Evolutionary conservation across 176 grass and related monocot genomes (phyloP).

Genomic region (Themeda triandra): DNA sequence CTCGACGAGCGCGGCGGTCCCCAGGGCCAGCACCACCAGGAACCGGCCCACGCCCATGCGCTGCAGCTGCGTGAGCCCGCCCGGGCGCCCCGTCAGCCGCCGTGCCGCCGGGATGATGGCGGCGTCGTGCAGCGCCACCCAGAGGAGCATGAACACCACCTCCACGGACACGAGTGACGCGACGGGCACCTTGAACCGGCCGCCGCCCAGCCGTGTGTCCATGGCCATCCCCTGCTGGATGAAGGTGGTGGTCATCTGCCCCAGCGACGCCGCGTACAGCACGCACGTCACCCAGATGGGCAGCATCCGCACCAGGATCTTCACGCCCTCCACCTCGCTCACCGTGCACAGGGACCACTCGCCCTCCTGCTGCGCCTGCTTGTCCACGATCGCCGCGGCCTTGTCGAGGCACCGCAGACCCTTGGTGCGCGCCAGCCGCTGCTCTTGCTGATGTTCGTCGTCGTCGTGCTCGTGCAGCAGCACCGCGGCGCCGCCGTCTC

Average conservation of each 20-base stretch:
- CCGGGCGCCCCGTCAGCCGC: conserved; percentile 5
- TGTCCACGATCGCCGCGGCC: conserved; percentile 31
- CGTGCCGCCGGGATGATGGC: conserved; percentile 38
- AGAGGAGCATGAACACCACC: conserved; percentile 58
- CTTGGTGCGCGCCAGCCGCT: conserved; percentile 49
- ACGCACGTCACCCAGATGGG: conserved; percentile 70
- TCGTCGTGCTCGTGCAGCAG: conserved; percentile 25
- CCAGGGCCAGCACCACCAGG: conserved; percentile 50
- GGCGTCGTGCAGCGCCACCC: conserved; percentile 57
- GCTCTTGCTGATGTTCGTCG: neutral
- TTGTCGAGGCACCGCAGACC: conserved; percentile 58
- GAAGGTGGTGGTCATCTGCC: conserved; percentile 79
- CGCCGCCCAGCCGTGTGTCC: conserved; percentile 33
- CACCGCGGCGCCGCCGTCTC: neutral
- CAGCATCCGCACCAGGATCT: conserved; percentile 58
- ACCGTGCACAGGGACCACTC: conserved; percentile 48
- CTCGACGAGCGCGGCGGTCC: conserved; percentile 60
- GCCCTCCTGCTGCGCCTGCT: neutral
- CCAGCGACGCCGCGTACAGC: conserved; percentile 59
- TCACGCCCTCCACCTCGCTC: conserved; percentile 71
- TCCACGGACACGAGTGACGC: conserved; percentile 56
- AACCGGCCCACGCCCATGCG: conserved; percentile 82
- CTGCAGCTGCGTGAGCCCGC: conserved; percentile 59
- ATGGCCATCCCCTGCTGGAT: conserved; percentile 80
- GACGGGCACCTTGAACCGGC: conserved; percentile 46